Evolutionary conservation across 2,329 filamentous ascomycete genomes (phyloP).

Genomic region (Phialophora verrucosa): DNA sequence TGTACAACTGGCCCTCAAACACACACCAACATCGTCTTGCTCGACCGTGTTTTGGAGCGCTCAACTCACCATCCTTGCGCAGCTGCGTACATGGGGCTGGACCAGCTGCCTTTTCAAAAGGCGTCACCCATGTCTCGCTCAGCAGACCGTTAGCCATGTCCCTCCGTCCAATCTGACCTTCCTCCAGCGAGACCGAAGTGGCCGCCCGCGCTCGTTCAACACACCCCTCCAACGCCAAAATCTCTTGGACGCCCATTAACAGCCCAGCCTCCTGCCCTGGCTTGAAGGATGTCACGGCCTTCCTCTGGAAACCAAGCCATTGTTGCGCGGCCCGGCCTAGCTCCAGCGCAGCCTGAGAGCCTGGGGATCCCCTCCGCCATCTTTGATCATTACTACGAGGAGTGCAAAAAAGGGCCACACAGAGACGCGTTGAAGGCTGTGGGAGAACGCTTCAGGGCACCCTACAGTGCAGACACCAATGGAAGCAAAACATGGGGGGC

Average conservation of each 20-base stretch:
- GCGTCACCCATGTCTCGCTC: not conserved
- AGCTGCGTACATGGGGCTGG: not conserved
- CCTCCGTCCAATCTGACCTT: not conserved
- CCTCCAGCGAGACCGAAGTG: not conserved
- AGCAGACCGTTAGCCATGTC: not conserved
- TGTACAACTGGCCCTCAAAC: not conserved
- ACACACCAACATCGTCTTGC: not conserved
- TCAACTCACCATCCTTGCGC: not conserved
- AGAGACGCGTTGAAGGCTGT: not conserved
- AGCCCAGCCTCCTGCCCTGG: not conserved
- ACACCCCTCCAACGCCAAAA: not conserved
- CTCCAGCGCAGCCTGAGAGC: not conserved
- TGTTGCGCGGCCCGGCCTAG: not conserved
- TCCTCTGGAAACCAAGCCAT: not conserved
- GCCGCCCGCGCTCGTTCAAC: not conserved
- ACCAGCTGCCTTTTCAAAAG: slow-evolving; percentile 1
- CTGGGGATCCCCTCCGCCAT: not conserved
- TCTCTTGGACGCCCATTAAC: not conserved
- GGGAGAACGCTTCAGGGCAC: not conserved
- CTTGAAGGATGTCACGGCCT: not conserved
- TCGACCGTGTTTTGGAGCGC: not conserved
- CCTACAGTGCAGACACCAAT: not conserved
- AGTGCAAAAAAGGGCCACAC: not conserved
- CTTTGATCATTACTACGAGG: not conserved
- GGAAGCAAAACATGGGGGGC: not conserved